phyloP scores from a whole-genome alignment of 2,329 filamentous ascomycete species.

The Aureobasidium uvarum region DNA sequence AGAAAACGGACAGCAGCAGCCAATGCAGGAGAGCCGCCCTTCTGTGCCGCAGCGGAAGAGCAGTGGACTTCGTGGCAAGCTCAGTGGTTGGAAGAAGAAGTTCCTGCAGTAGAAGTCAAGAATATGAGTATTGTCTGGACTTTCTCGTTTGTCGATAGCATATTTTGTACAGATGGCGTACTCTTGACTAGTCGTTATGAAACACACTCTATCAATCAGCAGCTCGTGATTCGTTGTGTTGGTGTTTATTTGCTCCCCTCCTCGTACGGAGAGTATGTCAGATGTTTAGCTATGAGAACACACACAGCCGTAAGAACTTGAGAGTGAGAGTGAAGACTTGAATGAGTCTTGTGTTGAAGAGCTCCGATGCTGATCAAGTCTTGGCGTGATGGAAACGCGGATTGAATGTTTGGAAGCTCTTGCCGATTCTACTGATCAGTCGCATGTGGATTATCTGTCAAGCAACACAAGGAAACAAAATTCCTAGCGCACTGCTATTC shows the following conservation, averaged over 20 bases:
- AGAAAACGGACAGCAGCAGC: slow-evolving; percentile 11
- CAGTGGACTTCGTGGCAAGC: slow-evolving; percentile 16
- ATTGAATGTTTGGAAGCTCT: slow-evolving; percentile 8
- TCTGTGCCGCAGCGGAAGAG: not conserved
- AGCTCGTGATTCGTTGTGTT: not conserved
- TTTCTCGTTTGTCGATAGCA: not conserved
- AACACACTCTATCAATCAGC: not conserved
- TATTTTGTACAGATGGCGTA: not conserved
- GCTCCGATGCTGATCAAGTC: not conserved
- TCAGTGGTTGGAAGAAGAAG: slow-evolving; percentile 21
- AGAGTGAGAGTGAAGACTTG: not conserved
- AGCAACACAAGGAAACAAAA: not conserved
- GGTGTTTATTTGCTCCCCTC: not conserved
- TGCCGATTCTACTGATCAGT: not conserved
- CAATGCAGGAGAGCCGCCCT: slow-evolving; percentile 5
- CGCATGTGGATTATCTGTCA: not conserved
- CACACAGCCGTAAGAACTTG: not conserved
- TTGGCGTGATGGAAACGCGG: slow-evolving; percentile 3
- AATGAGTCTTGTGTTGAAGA: not conserved
- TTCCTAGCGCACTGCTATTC: not conserved
- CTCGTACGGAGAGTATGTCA: not conserved
- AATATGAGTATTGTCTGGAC: not conserved
- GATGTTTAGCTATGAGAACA: not conserved
- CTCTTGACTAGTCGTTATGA: not conserved
- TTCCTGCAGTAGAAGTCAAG: slow-evolving; percentile 5